A percentile compares a stretch with the other conserved stretches of the same genome.
phyloP scores from a whole-genome alignment of 2,329 filamentous ascomycete species.

The Sporothrix variecibatus region DNA sequence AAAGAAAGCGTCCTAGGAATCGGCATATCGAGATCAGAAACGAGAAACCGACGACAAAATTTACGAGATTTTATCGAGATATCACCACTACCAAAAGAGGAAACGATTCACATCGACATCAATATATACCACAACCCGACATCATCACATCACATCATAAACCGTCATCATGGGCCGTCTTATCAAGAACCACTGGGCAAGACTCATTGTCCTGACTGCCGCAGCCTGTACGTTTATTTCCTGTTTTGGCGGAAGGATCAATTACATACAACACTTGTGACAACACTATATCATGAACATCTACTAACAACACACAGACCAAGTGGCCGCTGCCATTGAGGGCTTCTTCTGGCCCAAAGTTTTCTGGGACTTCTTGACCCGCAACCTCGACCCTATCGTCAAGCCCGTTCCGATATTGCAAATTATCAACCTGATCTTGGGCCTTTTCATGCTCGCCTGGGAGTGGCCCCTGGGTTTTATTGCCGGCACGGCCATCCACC shows the following conservation, averaged over 20 bases:
- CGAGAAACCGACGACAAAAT: not conserved
- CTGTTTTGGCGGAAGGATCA: too few species aligned
- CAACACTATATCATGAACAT: not conserved
- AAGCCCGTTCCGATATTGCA: conserved; percentile 88
- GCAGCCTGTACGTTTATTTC: conserved; percentile 62
- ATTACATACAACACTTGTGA: not conserved
- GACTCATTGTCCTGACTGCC: conserved; percentile 87
- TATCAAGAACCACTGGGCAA: conserved; percentile 99
- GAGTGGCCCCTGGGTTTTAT: conserved; percentile 86
- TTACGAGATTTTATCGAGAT: not conserved
- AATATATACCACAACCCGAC: not conserved
- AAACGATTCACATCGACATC: conserved; percentile 18
- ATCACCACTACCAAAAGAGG: conserved; percentile 18
- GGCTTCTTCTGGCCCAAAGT: conserved; percentile 98
- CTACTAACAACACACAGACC: conserved; percentile 63
- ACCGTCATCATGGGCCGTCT: conserved; percentile 78
- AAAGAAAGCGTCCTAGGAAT: not conserved
- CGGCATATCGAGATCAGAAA: not conserved
- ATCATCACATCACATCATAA: not conserved
- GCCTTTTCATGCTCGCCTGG: conserved; percentile 75
- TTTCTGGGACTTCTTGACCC: conserved; percentile 96
- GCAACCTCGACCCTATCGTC: conserved; percentile 81
- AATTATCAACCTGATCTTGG: conserved; percentile 83
- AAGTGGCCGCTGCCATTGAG: conserved; percentile 79
- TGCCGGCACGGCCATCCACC: conserved; percentile 76